Base-by-base conservation (phyloP, 2,329 filamentous ascomycete species). In the Juglanconis juglandina region DNA sequence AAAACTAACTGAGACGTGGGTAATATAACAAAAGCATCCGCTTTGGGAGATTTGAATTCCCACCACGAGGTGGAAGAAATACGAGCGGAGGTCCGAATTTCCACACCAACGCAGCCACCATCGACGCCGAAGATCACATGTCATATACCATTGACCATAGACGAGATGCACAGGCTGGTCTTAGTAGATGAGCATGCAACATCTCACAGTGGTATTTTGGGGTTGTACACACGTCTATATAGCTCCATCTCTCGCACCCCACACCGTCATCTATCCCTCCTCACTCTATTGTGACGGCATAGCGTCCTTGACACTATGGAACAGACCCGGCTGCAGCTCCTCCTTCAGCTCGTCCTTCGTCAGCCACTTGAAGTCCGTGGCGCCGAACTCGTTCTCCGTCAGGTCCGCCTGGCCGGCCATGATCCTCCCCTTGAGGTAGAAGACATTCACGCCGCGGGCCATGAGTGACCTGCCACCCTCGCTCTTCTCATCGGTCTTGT, bases 391-490 rank as follows among this genome's bases (percentile, higher is more conserved):
- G 76, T 95, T 96, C 61, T 79, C 81, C 64, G 80, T 79, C 56
- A 98, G 75, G 73, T 96, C 85, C 35, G 89, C 92, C 77, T 98
- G 95, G n/a, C 95, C 95, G 39, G 93, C 92, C 90, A 98, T 91
- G 74, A 99, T 98, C 65, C 95, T 86, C 54, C 87, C 91, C 81
- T 98, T 98, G 81, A 98, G 86, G 82, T 96, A 97, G 76, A 99
- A 99, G 2, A 87, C 88, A 82, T 96, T 97, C 70, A 89, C 84
- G 57, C 91, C 92, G 49, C 48, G 53, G 30, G 39, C 39, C 50
- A 55, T 61, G 37, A 61, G 42, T 33, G 17, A 33, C 59, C 81
- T 76, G 66, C 73, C 67, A 61, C 74, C 69, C 50, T 81, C 68
- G 2, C 61, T 30, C 37, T 72, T 69, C 50, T 73, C 72, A 70